phyloP scores from a whole-genome alignment of 2,329 filamentous ascomycete genomes.

The Alternaria brassicae region DNA sequence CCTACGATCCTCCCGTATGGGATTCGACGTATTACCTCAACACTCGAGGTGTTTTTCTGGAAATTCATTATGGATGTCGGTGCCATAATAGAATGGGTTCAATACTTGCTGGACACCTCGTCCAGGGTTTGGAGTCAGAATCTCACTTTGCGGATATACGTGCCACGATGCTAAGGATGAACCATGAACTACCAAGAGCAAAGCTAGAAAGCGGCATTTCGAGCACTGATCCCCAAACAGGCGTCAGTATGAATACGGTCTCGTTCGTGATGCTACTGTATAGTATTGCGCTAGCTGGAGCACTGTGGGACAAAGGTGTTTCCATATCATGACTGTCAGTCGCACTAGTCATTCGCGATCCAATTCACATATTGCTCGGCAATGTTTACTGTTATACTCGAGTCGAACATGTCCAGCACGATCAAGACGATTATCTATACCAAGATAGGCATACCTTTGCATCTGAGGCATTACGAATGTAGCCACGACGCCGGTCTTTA shows the following conservation, averaged over 20 bases:
- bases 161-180: neutral
- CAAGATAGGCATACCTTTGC: neutral
- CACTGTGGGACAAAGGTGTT: neutral
- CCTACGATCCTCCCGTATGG: neutral
- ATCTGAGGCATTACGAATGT: neutral
- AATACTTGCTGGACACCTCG: neutral
- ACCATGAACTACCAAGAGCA: neutral
- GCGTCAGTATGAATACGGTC: neutral
- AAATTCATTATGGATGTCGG: neutral
- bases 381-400: neutral
- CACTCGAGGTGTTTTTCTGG: neutral
- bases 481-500: neutral
- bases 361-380: neutral
- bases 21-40: neutral
- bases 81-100: neutral
- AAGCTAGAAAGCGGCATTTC: neutral
- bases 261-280: neutral
- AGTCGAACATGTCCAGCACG: neutral
- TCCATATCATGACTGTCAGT: neutral
- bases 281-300: neutral
- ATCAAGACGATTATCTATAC: neutral
- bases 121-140: neutral
- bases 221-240: neutral
- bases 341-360: neutral
- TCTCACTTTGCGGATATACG: neutral